Base-by-base conservation (phyloP, 208 protist genomes). In the Trypanosoma theileri region DNA sequence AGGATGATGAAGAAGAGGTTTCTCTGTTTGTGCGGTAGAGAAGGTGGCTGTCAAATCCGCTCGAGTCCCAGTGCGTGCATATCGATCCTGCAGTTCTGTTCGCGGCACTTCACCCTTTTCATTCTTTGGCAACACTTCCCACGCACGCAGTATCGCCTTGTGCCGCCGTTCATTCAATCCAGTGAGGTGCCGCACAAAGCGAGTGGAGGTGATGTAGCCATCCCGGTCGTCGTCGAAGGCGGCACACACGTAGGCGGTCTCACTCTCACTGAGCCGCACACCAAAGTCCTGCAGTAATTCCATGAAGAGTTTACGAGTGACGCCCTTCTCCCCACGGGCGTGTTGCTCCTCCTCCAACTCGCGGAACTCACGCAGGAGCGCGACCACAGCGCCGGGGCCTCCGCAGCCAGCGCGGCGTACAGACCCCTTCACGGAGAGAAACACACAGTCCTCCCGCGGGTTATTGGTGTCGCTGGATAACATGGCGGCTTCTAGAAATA, bases 181-280 rank as follows among this genome's bases (percentile, higher is more conserved):
- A 9, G 75, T 83, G 50, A 96, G 77, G 80, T 96, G 91, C 6
- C 91, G 86, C 26, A 81, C 73, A 66, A 94, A 96, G 21, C 76
- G 84, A 4, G 51, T 44, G 31, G 69, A 73, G 42, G 73, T 76
- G 48, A 96, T 91, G 66, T 69, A 78, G 19, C 81, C 85, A 28
- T 70, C 62, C 14, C 69, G 48, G 21, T 66, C 69, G 24, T 81
- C 75, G 67, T 92, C 82, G 59, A 96, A 96, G 64, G 88, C 75
- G 22, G 50, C 46, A 66, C 86, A 93, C 4, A 96, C 64, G 63
- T 96, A 94, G 14, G 66, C 51, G 12, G 66, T 51, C 63, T 96
- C 91, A 17, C 79, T 83, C 4, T 53, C 56, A 4, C 73, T 69
- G 7, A 93, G 72, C 50, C 68, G 44, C 48, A 88, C 73, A 4